Evolutionary conservation across 139 green algal species (phyloP).

Genomic region (Monoraphidium neglectum): DNA sequence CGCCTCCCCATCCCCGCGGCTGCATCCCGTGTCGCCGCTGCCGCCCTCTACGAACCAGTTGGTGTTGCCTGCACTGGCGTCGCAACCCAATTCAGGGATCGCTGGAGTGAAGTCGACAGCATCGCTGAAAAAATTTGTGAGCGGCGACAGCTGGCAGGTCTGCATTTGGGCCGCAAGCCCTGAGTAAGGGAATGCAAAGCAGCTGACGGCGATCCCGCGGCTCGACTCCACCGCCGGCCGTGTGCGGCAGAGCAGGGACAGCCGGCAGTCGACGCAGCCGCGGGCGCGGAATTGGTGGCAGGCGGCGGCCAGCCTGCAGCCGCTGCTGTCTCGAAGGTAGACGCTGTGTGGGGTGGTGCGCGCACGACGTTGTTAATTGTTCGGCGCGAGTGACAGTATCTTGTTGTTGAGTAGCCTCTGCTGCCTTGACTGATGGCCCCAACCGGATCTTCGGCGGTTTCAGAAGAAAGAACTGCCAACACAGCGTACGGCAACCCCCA

Average conservation of each 20-base stretch:
- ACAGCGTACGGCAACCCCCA: neutral
- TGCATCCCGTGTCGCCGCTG: too few relatives aligned
- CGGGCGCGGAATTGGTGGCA: slow-evolving; percentile 57
- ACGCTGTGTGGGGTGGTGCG: slow-evolving; percentile 32
- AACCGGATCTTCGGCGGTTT: neutral
- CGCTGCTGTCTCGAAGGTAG: slow-evolving; percentile 66
- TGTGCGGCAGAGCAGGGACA: slow-evolving; percentile 58
- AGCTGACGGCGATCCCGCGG: slow-evolving; percentile 51
- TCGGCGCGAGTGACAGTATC: neutral
- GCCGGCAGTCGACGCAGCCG: slow-evolving; percentile 41
- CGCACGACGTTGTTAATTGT: neutral
- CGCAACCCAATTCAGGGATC: too few relatives aligned
- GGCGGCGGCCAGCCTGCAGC: slow-evolving; percentile 51
- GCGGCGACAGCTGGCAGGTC: slow-evolving; percentile 36
- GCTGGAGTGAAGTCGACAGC: slow-evolving; percentile 72
- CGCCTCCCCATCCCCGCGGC: too few relatives aligned
- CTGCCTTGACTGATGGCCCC: neutral
- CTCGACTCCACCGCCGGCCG: slow-evolving; percentile 66
- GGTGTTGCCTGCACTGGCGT: too few relatives aligned
- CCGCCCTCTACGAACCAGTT: too few relatives aligned
- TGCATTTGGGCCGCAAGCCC: slow-evolving; percentile 58
- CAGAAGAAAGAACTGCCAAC: neutral
- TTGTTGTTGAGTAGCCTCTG: neutral
- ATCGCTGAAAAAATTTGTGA: slow-evolving; percentile 72
- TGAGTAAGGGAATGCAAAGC: slow-evolving; percentile 56